Conservation (phyloP, 2,329 filamentous ascomycete genomes). For the Xylariaceae sp. region DNA sequence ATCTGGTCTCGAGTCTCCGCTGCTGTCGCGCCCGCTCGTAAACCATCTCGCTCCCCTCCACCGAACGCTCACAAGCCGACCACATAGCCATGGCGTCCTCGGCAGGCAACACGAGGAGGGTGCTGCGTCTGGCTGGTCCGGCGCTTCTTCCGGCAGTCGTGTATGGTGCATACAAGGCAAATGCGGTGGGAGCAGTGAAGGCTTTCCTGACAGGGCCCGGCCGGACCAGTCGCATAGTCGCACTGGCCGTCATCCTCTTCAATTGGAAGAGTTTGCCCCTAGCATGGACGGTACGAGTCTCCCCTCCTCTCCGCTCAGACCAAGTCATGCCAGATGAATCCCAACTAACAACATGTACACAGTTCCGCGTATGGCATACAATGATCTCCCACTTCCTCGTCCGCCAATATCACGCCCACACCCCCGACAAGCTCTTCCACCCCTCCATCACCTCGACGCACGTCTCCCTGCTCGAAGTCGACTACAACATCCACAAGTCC, state of each 20-base stretch:
- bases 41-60: not conserved
- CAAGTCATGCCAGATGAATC: not conserved
- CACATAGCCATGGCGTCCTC: slow-evolving; percentile 22
- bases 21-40: slow-evolving; percentile 5
- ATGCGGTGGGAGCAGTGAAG: slow-evolving; percentile 35
- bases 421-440: slow-evolving; percentile 66
- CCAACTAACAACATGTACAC: no score
- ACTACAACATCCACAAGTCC: slow-evolving; percentile 82
- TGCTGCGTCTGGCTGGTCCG: slow-evolving; percentile 26
- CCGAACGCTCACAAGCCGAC: slow-evolving; percentile 1
- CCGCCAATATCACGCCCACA: slow-evolving; percentile 43
- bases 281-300: slow-evolving; percentile 64
- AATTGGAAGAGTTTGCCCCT: slow-evolving; percentile 75
- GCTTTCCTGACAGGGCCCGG: slow-evolving; percentile 52
- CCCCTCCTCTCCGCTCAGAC: no score
- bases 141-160: slow-evolving; percentile 41
- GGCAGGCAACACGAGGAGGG: slow-evolving; percentile 14
- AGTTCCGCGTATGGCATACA: slow-evolving; percentile 57
- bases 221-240: slow-evolving; percentile 46
- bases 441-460: slow-evolving; percentile 64
- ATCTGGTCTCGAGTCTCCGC: slow-evolving; percentile 28
- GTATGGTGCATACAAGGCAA: slow-evolving; percentile 42
- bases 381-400: slow-evolving; percentile 51
- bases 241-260: slow-evolving; percentile 51
- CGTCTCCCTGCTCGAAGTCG: slow-evolving; percentile 70